Conservation (phyloP, 2,329 filamentous ascomycete species). For the Sporothrix mexicana region DNA sequence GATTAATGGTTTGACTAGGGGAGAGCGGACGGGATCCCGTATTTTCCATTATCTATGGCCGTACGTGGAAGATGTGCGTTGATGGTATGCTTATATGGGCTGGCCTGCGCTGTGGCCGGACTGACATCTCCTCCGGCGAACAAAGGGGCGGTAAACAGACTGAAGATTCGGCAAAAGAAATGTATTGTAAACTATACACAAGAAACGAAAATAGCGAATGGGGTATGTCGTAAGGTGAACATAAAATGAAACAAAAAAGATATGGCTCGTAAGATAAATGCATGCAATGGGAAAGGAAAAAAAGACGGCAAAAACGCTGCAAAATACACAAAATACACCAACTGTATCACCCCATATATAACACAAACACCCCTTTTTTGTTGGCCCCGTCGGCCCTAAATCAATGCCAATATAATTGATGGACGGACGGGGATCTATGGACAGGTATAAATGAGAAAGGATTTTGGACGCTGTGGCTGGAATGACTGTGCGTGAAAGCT, state of each 20-base stretch:
- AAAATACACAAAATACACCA: constrained; percentile 3
- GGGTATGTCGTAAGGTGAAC: constrained; percentile 25
- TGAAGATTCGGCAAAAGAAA: not conserved
- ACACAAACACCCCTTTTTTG: not conserved
- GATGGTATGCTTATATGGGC: not conserved
- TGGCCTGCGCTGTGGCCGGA: not conserved
- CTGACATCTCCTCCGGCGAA: too few species aligned
- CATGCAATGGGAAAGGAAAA: not conserved
- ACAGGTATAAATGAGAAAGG: not conserved
- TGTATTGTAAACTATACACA: not conserved
- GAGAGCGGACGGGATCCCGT: constrained; percentile 1
- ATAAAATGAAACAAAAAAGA: not conserved
- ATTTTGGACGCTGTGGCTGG: too few species aligned
- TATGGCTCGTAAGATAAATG: not conserved
- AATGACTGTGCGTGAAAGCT: not conserved
- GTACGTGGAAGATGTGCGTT: not conserved
- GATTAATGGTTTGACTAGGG: too few species aligned
- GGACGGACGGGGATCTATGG: not conserved
- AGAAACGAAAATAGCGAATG: not conserved
- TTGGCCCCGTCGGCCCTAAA: not conserved
- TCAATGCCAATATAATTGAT: not conserved
- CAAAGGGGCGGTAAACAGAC: too few species aligned
- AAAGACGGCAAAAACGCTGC: constrained; percentile 2
- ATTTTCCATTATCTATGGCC: constrained; percentile 3
- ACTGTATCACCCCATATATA: not conserved